Base-by-base conservation (phyloP, 805 yeast genomes). In the Yarrowia sp. region DNA sequence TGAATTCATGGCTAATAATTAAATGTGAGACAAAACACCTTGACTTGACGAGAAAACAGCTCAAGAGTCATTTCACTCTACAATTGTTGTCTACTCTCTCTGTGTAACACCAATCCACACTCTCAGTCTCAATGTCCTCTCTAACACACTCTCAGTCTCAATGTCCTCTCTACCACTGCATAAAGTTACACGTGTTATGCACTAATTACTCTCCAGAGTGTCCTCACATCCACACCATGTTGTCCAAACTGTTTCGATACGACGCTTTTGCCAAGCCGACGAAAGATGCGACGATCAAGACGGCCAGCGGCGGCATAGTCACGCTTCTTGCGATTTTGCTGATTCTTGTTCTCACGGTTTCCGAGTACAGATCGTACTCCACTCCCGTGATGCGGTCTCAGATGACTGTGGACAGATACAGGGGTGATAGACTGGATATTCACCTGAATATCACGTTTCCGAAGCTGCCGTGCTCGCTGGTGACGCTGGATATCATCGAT, bases 241-340 rank as follows among this genome's bases (percentile, higher is more conserved):
- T 41, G 12, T 5, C 25, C 9, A 58, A 58, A 25, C 73, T 85
- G 66, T 71, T 88, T 53, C 83, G 86, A 42, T 76, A 88, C 63
- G 98, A 92, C 74, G 96, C 93, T n/a, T 92, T 93, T 71, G 82
- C 96, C 27, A 93, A 92, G 74, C 89, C 97, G 5, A 92, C 90
- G 33, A 98, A 93, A 70, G 99, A 94, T 72, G 96, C 96, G 8
- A 82, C 89, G 56, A 83, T 94, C 64, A 84, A 88, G 65, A 94
- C 99, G 4, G 81, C 93, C 5, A 80, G 93, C 8, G 99, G 99
- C 60, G 99, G 97, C 2, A 68, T 90, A 25, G 88, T 94, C 69
- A 90, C 98, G 2, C 69, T 94, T 41, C 75, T 83, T 2, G 87
- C 97, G 69, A 69, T 84, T 2, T 56, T 84, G 6, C 77, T 88